These are phyloP conservation scores for Russula sp. DNA, from an alignment of 768 basidiomycete species.

Conservation along the genomic window DNA sequence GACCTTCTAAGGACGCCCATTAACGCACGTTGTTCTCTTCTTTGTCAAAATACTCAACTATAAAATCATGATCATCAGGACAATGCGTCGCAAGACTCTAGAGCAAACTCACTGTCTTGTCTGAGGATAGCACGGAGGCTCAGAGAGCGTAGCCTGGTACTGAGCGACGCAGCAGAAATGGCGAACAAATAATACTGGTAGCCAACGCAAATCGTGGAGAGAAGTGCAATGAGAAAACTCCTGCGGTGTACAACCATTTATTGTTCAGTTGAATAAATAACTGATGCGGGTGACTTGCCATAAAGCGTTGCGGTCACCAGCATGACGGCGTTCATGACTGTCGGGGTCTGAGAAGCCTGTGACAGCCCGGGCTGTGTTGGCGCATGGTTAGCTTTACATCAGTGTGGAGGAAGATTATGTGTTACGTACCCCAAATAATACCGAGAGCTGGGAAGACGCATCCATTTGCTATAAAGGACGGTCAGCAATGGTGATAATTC, in stretches of 20 bases:
- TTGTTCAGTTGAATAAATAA: background rate
- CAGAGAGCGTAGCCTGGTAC: slow-evolving; percentile 57
- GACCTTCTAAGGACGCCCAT: background rate
- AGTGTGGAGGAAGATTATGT: background rate
- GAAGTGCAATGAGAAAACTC: slow-evolving; percentile 69
- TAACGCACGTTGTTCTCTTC: slow-evolving; percentile 65
- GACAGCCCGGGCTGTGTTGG: slow-evolving; percentile 39
- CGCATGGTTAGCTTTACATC: background rate
- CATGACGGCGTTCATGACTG: slow-evolving; percentile 37
- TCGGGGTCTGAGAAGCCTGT: slow-evolving; percentile 42
- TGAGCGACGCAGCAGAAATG: slow-evolving; percentile 57
- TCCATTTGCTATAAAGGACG: slow-evolving; percentile 36
- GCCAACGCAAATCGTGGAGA: slow-evolving; percentile 51
- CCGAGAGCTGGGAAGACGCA: slow-evolving; percentile 67
- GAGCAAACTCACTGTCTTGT: slow-evolving; percentile 60
- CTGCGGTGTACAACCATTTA: slow-evolving; percentile 31
- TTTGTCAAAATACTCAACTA: slow-evolving; percentile 81
- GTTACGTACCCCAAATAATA: slow-evolving; percentile 48
- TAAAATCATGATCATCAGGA: background rate
- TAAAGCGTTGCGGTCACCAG: slow-evolving; percentile 62
- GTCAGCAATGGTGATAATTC: background rate
- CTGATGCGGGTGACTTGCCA: slow-evolving; percentile 37
- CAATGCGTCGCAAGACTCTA: slow-evolving; percentile 9
- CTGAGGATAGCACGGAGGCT: slow-evolving; percentile 73
- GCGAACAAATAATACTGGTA: slow-evolving; percentile 64